Percentiles rank a stretch among this genome's conserved stretches.
These are phyloP conservation scores for Syzygium aromaticum DNA, from an alignment of 345 rosid species.

Conservation along the genomic window DNA sequence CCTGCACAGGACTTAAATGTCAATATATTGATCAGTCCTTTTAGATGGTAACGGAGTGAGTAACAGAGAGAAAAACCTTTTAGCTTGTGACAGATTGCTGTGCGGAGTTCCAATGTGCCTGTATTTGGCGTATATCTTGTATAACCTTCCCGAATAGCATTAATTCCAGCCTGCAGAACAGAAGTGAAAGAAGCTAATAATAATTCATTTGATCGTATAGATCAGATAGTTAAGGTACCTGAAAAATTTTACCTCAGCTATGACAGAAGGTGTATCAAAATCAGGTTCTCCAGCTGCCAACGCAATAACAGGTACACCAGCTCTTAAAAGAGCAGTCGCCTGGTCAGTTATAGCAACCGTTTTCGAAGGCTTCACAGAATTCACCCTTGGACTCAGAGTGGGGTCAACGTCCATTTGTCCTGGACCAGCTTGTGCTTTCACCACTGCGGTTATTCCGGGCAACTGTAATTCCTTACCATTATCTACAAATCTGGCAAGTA, in stretches of 20 bases:
- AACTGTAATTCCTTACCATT: slow-evolving; percentile 12
- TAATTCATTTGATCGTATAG: not conserved
- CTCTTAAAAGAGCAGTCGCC: slow-evolving; percentile 82
- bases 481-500: slow-evolving; percentile 22
- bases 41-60: not conserved
- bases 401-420: slow-evolving; percentile 43
- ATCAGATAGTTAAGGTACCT: not conserved
- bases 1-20: not conserved
- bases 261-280: slow-evolving; percentile 72
- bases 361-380: slow-evolving; percentile 80
- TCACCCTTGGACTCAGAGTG: slow-evolving; percentile 77
- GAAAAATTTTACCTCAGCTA: slow-evolving; percentile 55
- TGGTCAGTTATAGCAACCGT: slow-evolving; percentile 91
- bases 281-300: slow-evolving; percentile 99
- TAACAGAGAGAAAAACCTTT: slow-evolving; percentile 31
- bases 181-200: not conserved
- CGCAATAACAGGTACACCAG: slow-evolving; percentile 81
- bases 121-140: slow-evolving; percentile 89
- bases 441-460: slow-evolving; percentile 25
- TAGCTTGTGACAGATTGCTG: slow-evolving; percentile 78
- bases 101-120: slow-evolving; percentile 74
- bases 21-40: not conserved
- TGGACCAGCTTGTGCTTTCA: slow-evolving; percentile 29
- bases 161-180: slow-evolving; percentile 66
- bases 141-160: slow-evolving; percentile 83